A percentile compares a stretch with the other conserved stretches of the same genome.
These are phyloP conservation scores for Leccinum barrowsii DNA, from an alignment of 768 basidiomycete genomes.

Conservation along the genomic window DNA sequence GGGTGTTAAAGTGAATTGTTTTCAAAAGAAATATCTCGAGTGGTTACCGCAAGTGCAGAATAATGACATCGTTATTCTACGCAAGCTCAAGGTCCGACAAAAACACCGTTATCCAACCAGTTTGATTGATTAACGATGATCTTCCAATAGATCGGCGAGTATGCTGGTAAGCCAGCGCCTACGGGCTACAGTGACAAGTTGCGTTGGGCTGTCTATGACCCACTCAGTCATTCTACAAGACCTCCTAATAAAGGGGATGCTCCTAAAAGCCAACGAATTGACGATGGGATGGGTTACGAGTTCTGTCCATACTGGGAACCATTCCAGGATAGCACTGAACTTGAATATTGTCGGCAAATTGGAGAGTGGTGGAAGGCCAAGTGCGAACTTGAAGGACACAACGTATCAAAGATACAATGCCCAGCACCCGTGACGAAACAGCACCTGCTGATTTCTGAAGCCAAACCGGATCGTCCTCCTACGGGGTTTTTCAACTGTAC, in stretches of 20 bases:
- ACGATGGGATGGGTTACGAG: conserved; percentile 35
- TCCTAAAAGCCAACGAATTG: conserved; percentile 33
- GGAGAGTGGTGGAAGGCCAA: conserved; percentile 51
- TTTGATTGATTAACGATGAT: background rate
- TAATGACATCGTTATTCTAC: conserved; percentile 53
- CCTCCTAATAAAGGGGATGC: conserved; percentile 37
- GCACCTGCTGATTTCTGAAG: conserved; percentile 52
- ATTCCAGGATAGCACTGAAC: conserved; percentile 31
- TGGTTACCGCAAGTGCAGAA: conserved; percentile 48
- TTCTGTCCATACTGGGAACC: conserved; percentile 47
- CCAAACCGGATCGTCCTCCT: conserved; percentile 41
- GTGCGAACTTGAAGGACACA: conserved; percentile 16
- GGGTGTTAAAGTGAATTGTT: conserved; percentile 46
- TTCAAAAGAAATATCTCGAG: conserved; percentile 42
- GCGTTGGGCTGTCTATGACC: conserved; percentile 55
- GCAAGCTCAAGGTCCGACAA: conserved; percentile 44
- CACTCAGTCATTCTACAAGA: conserved; percentile 33
- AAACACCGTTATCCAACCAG: background rate
- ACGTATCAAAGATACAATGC: conserved; percentile 15
- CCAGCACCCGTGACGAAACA: conserved; percentile 20
- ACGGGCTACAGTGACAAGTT: conserved; percentile 46
- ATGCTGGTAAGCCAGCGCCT: conserved; percentile 31
- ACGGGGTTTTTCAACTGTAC: conserved; percentile 60
- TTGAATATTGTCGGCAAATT: conserved; percentile 42
- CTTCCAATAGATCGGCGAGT: conserved; percentile 32